Conservation (phyloP, 305 asterid species). For the Fraxinus paxiana region DNA sequence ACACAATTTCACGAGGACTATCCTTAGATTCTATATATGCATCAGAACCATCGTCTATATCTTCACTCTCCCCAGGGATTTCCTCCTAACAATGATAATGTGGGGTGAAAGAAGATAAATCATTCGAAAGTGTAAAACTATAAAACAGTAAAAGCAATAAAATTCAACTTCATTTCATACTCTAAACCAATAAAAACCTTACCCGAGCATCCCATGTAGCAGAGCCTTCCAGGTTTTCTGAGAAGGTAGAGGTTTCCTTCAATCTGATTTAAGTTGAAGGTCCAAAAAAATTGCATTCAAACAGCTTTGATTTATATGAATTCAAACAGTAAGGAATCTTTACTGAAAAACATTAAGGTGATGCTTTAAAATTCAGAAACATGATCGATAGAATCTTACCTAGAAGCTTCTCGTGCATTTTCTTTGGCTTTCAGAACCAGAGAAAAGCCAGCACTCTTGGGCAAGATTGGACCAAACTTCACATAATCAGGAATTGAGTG, state of each 20-base stretch:
- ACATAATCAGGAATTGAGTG: slow-evolving; percentile 66
- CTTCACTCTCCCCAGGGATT: slow-evolving; percentile 47
- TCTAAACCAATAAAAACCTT: slow-evolving; percentile 16
- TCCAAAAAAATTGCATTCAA: neutral
- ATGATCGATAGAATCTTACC: slow-evolving; percentile 29
- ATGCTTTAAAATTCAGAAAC: slow-evolving; percentile 2
- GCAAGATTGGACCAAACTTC: slow-evolving; percentile 76
- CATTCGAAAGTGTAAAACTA: neutral
- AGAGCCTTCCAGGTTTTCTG: slow-evolving; percentile 41
- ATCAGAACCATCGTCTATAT: slow-evolving; percentile 32
- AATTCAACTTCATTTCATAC: neutral
- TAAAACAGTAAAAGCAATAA: neutral
- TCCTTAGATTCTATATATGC: slow-evolving; percentile 21
- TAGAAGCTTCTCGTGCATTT: slow-evolving; percentile 30
- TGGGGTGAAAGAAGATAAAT: neutral
- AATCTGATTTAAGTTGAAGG: slow-evolving; percentile 35
- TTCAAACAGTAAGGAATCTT: neutral
- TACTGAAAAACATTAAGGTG: neutral
- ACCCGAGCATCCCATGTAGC: slow-evolving; percentile 50
- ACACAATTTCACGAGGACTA: slow-evolving; percentile 23
- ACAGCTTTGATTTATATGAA: neutral
- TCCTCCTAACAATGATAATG: slow-evolving; percentile 39
- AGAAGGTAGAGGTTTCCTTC: slow-evolving; percentile 26
- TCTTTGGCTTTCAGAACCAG: slow-evolving; percentile 37
- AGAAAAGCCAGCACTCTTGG: slow-evolving; percentile 77